Evolutionary conservation across 805 yeast genomes (phyloP).

Genomic region (Myxozyma melibiosi): DNA sequence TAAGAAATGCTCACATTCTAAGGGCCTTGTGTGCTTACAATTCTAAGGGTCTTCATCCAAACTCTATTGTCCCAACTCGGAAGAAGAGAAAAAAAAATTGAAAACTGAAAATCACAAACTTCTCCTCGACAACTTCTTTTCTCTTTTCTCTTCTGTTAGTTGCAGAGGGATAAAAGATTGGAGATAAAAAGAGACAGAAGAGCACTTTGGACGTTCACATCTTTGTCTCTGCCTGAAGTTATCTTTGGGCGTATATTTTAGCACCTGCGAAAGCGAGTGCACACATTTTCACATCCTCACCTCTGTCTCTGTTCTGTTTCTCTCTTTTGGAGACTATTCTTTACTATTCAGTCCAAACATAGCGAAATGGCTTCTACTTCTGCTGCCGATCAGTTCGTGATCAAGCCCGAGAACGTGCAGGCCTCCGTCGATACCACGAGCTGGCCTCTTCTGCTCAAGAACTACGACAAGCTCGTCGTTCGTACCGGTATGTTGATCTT

Average conservation of each 20-base stretch:
- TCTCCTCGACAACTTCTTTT: too few relatives aligned
- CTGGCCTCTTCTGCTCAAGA: constrained; percentile 93
- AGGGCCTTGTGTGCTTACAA: too few relatives aligned
- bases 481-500: constrained; percentile 62
- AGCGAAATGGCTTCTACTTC: background rate
- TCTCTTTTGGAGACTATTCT: background rate
- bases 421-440: constrained; percentile 82
- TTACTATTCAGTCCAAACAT: too few relatives aligned
- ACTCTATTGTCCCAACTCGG: too few relatives aligned
- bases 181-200: background rate
- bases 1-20: too few relatives aligned
- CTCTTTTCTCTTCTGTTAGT: too few relatives aligned
- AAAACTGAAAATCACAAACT: too few relatives aligned
- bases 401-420: constrained; percentile 33
- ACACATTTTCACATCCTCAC: background rate
- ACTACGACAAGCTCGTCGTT: constrained; percentile 90
- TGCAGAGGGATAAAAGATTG: background rate
- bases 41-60: too few relatives aligned
- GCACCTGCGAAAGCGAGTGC: constrained; percentile 3
- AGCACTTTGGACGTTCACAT: background rate
- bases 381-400: constrained; percentile 16
- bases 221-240: background rate
- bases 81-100: too few relatives aligned
- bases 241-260: background rate
- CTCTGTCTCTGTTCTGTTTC: background rate